Evolutionary conservation across 2,329 filamentous ascomycete species (phyloP), one percentile per base, ranked within the genome.

Genomic region (Fusarium sp.): DNA sequence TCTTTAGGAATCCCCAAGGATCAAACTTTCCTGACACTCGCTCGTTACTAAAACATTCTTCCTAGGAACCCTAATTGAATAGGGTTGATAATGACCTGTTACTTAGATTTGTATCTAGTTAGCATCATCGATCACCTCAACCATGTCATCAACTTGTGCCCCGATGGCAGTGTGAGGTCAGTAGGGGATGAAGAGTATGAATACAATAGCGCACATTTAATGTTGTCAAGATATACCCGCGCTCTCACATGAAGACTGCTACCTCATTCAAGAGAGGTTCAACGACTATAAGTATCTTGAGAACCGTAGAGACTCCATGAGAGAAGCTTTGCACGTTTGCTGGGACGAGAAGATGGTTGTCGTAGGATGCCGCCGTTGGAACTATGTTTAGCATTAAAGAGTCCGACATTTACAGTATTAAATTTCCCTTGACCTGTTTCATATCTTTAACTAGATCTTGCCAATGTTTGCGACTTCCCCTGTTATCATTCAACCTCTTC

Each of bases 271-370:
- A 4, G 10, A 33, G 10, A 12, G 3, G 18, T 16, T 32, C 9
- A 5, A 28, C 1, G 4, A 23, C 28, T 50, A 13, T 0, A 1
- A 33, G 7, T 12, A 28, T n/a, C 33, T 38, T 28, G 0, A 6
- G 19, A 28, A n/a, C 23, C 19, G 23, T 4, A n/a, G n/a, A 28
- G 2, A 21, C 33, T 28, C 18, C 13, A 28, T 38, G 2, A 9
- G 6, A 38, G 13, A 53, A 38, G 15, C 23, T 37, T 38, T 38
- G 7, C 7, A n/a, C 18, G 13, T 4, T 37, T 38, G n/a, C 18
- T 25, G 3, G 32, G n/a, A 21, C 19, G 15, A 28, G 23, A 25
- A 21, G 12, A 21, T 13, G 5, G 47, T 23, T 16, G 10, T 33
- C 15, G 16, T 50, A 33, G 21, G 21, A 18, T 25, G 7, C 3